A percentile compares a stretch with the other conserved stretches of the same genome.
phyloP scores from a whole-genome alignment of 2,329 filamentous ascomycete genomes.

The Ceratocystiopsis brevicomis region DNA sequence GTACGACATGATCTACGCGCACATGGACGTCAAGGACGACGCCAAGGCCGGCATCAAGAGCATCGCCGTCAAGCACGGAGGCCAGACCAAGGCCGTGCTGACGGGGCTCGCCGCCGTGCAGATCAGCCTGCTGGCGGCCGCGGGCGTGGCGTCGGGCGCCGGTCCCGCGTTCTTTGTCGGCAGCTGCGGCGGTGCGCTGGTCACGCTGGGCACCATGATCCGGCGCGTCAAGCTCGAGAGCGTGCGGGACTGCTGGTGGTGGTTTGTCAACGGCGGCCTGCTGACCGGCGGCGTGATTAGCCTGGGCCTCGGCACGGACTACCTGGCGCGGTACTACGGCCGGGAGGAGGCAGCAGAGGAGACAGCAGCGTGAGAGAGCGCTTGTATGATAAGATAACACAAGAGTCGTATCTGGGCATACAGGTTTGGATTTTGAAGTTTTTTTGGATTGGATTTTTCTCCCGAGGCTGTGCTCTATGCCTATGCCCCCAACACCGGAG shows the following conservation, averaged over 20 bases:
- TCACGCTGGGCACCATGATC: constrained; percentile 48
- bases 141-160: constrained; percentile 47
- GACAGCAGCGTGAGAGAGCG: not conserved
- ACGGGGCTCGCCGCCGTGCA: constrained; percentile 51
- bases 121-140: constrained; percentile 47
- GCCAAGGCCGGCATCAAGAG: constrained; percentile 74
- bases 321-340: constrained; percentile 29
- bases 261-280: constrained; percentile 55
- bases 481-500: no score
- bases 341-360: constrained; percentile 7
- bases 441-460: no score
- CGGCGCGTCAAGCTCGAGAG: constrained; percentile 44
- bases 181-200: constrained; percentile 44
- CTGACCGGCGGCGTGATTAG: constrained; percentile 46
- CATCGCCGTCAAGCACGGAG: constrained; percentile 63
- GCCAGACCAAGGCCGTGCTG: constrained; percentile 58
- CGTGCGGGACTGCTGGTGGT: constrained; percentile 55
- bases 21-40: constrained; percentile 80
- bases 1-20: constrained; percentile 87
- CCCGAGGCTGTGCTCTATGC: no score
- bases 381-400: no score
- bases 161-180: constrained; percentile 50
- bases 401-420: no score
- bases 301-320: constrained; percentile 39
- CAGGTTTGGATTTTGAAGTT: no score